These are phyloP conservation scores for Phellinidium pouzarii DNA, from an alignment of 1,284 basidiomycete species.

Conservation along the genomic window DNA sequence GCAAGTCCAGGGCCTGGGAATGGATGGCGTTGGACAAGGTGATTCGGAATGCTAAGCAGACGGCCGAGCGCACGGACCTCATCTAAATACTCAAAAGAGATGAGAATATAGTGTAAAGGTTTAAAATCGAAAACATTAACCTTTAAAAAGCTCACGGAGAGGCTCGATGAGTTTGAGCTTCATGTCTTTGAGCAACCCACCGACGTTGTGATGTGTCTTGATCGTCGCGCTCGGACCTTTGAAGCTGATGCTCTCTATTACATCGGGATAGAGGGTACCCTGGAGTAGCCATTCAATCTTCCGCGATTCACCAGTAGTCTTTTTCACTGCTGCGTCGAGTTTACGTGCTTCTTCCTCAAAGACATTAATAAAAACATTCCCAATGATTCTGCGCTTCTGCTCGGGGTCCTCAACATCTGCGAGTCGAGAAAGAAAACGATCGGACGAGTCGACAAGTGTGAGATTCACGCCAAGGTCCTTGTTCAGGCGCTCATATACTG, in stretches of 20 bases:
- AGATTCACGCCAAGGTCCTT: conserved; percentile 94
- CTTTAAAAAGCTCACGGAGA: conserved; percentile 96
- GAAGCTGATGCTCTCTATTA: conserved; percentile 99
- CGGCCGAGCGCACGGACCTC: conserved; percentile 94
- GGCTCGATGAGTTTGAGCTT: conserved; percentile 99
- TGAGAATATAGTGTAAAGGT: background rate
- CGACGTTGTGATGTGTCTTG: conserved; percentile 99
- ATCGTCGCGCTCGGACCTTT: conserved; percentile 99
- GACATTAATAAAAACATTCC: conserved; percentile 98
- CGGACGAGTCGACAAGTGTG: conserved; percentile 93
- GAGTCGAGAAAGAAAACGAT: conserved; percentile 87
- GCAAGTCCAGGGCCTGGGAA: conserved; percentile 99
- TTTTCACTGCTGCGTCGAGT: conserved; percentile 74
- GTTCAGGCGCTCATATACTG: conserved; percentile 95
- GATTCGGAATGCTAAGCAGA: conserved; percentile 86
- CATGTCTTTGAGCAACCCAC: conserved; percentile 95
- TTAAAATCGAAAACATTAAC: conserved; percentile 35
- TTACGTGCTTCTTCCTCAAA: conserved; percentile 92
- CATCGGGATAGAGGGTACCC: conserved; percentile 99
- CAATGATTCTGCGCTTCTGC: conserved; percentile 96
- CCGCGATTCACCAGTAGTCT: conserved; percentile 67
- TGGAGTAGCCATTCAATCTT: conserved; percentile 96
- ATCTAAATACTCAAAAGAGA: conserved; percentile 45
- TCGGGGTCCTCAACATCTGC: conserved; percentile 94
- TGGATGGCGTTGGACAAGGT: conserved; percentile 95